A percentile compares a stretch with the other conserved stretches of the same genome.
These are phyloP conservation scores for Huntiella bhutanensis DNA, from an alignment of 2,329 filamentous ascomycete genomes.

Conservation along the genomic window DNA sequence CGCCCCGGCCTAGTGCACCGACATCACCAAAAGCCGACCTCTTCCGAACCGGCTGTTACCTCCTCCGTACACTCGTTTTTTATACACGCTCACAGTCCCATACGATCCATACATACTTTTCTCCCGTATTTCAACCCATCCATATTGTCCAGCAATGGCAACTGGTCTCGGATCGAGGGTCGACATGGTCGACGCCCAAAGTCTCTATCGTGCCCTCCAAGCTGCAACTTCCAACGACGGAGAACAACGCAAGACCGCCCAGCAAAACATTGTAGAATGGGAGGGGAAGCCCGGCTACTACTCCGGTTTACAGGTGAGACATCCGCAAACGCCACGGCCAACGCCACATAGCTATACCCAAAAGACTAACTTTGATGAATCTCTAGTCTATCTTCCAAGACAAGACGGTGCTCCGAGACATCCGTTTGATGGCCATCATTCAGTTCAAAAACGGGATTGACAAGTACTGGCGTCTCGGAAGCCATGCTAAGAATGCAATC, in stretches of 20 bases:
- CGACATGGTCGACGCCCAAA: slow-evolving; percentile 24
- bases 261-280: slow-evolving; percentile 55
- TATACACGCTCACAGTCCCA: too few relatives aligned
- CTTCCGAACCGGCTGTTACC: too few relatives aligned
- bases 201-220: slow-evolving; percentile 45
- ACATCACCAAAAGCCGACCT: too few relatives aligned
- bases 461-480: slow-evolving; percentile 66
- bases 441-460: slow-evolving; percentile 95
- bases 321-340: too few relatives aligned
- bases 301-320: slow-evolving; percentile 43
- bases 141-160: slow-evolving; percentile 63
- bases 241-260: slow-evolving; percentile 44
- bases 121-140: too few relatives aligned
- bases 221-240: slow-evolving; percentile 44
- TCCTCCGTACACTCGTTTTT: too few relatives aligned
- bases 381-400: slow-evolving; percentile 61
- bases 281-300: slow-evolving; percentile 48
- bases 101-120: too few relatives aligned
- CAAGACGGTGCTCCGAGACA: slow-evolving; percentile 52
- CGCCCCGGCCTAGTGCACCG: too few relatives aligned
- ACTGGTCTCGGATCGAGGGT: slow-evolving; percentile 13
- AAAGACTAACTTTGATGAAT: background rate
- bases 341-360: too few relatives aligned
- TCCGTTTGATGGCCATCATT: slow-evolving; percentile 79
- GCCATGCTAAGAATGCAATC: slow-evolving; percentile 39